Conservation (phyloP, 768 basidiomycete genomes). For the Podaxis sp. region DNA sequence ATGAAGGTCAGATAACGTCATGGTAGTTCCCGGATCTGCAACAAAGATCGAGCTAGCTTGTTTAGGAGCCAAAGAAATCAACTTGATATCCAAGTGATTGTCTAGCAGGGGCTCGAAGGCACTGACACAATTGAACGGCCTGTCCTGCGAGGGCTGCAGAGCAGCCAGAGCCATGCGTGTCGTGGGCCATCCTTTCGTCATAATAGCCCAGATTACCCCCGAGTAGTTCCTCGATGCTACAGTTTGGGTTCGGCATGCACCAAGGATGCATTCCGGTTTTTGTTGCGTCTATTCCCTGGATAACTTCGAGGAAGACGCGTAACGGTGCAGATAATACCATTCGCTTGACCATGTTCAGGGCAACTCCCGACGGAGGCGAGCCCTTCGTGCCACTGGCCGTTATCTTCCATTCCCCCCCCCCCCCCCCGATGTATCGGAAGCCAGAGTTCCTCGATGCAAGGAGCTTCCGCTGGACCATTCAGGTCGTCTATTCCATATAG, state of each 20-base stretch:
- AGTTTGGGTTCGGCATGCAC: not conserved
- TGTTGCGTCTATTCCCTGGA: not conserved
- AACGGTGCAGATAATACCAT: not conserved
- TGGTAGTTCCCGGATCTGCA: not conserved
- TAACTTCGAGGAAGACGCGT: not conserved
- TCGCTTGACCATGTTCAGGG: not conserved
- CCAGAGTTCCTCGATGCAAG: not conserved
- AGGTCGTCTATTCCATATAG: not conserved
- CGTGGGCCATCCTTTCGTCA: not conserved
- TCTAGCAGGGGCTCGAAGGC: not conserved
- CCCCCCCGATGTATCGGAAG: not conserved
- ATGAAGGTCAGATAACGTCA: not conserved
- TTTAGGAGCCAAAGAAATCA: not conserved
- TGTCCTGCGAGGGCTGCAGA: not conserved
- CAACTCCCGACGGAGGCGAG: not conserved
- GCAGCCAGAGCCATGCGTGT: not conserved
- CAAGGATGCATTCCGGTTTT: not conserved
- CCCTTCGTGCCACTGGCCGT: not conserved
- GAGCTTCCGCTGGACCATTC: not conserved
- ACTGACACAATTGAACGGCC: not conserved
- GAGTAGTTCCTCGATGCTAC: not conserved
- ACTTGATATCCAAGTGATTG: not conserved
- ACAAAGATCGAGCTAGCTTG: not conserved
- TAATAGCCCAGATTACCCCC: not conserved
- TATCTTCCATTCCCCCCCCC: not conserved